Evolutionary conservation across 495 filamentous ascomycete species (phyloP), one percentile per base, ranked within the genome.

Genomic region (Aspergillus sclerotioniger): DNA sequence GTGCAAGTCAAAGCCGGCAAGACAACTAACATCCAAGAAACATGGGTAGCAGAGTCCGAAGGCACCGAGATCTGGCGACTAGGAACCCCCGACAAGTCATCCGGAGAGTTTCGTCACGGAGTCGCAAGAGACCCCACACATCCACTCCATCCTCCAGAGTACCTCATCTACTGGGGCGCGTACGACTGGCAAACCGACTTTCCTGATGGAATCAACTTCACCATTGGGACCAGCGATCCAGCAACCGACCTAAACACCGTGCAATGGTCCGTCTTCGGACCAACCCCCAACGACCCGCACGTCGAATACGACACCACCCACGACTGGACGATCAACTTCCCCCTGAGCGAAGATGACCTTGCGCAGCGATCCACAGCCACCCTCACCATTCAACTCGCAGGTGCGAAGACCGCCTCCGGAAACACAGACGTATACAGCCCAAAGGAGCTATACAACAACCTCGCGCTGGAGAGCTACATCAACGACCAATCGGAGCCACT

Each of bases 181-280:
- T 82, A 83, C 59, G 80, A 84, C 61, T 85, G 80, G 72, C 69
- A 71, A 0, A 59, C 53, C 1, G 80, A 86, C 43, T 84, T 83
- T 62, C 82, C 81, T 0, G 35, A 72, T 0, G 80, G 80, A 13
- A 72, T 84, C 17, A 66, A 73, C 31, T 85, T 76, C 64, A 76
- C 74, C 6, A 76, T 84, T 19, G 80, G 80, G 13, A 60, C 73
- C 56, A 79, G 74, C 59, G 67, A 79, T 29, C 66, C 66, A 1
- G 64, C 63, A 6, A 63, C 65, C 15, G 80, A 82, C 62, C 67
- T 80, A 51, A 84, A 83, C 64, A 79, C 81, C 17, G 76, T 81
- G 1, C 82, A 83, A 54, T 84, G 80, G 82, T 75, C 72, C 41
- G 76, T 78, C 8, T 84, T 81, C 61, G 79, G 82, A 49, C 70